phyloP scores from a whole-genome alignment of 768 basidiomycete species.

The Amanita phalloides region DNA sequence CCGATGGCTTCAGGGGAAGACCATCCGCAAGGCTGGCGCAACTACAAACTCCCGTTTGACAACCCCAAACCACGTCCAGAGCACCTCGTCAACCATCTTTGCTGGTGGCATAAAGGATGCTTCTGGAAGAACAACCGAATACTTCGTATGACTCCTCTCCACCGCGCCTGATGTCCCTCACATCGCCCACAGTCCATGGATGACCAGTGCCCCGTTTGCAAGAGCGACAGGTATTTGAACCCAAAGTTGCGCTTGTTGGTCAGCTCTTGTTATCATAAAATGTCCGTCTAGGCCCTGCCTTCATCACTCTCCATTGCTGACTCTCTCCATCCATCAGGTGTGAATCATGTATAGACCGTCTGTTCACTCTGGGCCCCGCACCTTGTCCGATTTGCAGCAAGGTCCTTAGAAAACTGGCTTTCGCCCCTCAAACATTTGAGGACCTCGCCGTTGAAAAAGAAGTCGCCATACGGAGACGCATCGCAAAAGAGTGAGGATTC shows the following conservation, averaged over 20 bases:
- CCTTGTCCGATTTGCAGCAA: slow-evolving; percentile 92
- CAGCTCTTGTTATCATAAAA: slow-evolving; percentile 97
- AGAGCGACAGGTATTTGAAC: slow-evolving; percentile 92
- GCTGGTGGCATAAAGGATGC: slow-evolving; percentile 82
- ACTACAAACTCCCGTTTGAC: slow-evolving; percentile 44
- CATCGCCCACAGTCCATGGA: slow-evolving; percentile 54
- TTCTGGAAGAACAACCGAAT: slow-evolving; percentile 74
- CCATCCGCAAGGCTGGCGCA: slow-evolving; percentile 54
- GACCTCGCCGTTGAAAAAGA: slow-evolving; percentile 92
- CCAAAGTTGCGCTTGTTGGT: slow-evolving; percentile 90
- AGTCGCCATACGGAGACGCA: slow-evolving; percentile 76
- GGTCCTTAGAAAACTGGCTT: slow-evolving; percentile 85
- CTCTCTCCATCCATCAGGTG: slow-evolving; percentile 47
- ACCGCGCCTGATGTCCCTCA: neutral
- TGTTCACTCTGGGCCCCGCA: slow-evolving; percentile 93
- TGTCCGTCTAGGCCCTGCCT: slow-evolving; percentile 36
- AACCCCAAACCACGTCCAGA: slow-evolving; percentile 57
- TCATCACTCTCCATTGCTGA: neutral
- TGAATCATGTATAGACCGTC: slow-evolving; percentile 94
- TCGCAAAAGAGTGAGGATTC: slow-evolving; percentile 71
- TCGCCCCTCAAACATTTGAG: slow-evolving; percentile 91
- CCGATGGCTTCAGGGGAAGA: slow-evolving; percentile 63
- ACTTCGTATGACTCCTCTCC: slow-evolving; percentile 43
- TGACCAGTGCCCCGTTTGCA: slow-evolving; percentile 96
- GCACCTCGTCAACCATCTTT: slow-evolving; percentile 64